Percentiles rank a stretch among this genome's conserved stretches.
Conservation (phyloP, 345 rosid genomes). For the Linum tenue region DNA sequence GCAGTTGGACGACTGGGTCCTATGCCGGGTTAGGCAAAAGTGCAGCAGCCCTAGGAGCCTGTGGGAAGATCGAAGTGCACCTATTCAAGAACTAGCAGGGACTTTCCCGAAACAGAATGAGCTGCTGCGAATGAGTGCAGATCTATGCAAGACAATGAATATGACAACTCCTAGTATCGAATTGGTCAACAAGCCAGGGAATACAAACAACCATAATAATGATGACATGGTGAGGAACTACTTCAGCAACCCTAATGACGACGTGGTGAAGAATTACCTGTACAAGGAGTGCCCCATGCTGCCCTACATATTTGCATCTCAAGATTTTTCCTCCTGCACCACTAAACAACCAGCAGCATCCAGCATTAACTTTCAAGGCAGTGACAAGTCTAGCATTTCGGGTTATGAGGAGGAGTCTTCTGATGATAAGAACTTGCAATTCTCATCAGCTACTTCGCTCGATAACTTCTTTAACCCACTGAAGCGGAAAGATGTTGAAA, state of each 20-base stretch:
- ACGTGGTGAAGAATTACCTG: constrained; percentile 13
- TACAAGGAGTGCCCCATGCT: constrained; percentile 31
- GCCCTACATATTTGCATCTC: constrained; percentile 33
- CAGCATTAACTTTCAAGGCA: constrained; percentile 22
- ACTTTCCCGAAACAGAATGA: constrained; percentile 14
- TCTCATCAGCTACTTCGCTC: constrained; percentile 14
- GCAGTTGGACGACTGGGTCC: constrained; percentile 26
- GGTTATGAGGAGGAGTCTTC: constrained; percentile 2
- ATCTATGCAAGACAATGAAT: neutral
- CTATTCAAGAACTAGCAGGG: constrained; percentile 13
- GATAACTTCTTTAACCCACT: constrained; percentile 16
- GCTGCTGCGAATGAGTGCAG: constrained; percentile 8
- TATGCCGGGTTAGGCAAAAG: constrained; percentile 19
- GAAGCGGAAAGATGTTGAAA: constrained; percentile 19
- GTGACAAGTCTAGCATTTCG: constrained; percentile 11
- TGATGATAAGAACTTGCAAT: constrained; percentile 7
- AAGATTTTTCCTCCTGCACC: constrained; percentile 13
- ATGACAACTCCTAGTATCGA: neutral
- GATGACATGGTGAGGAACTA: neutral
- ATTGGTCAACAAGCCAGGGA: neutral
- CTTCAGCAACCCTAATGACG: constrained; percentile 11
- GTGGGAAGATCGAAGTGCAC: constrained; percentile 20
- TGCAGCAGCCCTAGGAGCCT: constrained; percentile 12
- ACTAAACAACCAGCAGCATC: constrained; percentile 10
- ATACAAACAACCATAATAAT: neutral